Evolutionary conservation across 768 basidiomycete species (phyloP).

Genomic region (Lactarius sanguifluus): DNA sequence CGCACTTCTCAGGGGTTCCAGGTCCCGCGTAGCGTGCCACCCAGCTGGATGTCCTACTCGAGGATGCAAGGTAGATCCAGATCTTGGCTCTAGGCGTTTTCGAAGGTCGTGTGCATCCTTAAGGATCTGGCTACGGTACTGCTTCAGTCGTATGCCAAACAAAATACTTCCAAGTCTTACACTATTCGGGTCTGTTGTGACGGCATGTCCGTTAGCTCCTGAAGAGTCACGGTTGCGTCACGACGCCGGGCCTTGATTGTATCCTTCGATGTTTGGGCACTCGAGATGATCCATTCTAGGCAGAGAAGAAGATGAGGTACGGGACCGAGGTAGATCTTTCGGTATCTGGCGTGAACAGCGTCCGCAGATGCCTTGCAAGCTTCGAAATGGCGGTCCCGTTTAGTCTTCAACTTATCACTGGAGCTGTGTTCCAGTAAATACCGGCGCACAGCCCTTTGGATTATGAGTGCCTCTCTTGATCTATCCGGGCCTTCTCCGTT

Average conservation of each 20-base stretch:
- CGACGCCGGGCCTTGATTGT: constrained; percentile 2
- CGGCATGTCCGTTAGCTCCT: constrained; percentile 2
- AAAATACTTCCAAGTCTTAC: background rate
- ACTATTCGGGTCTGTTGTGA: background rate
- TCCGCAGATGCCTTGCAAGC: constrained; percentile 14
- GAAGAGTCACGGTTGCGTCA: constrained; percentile 5
- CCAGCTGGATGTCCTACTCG: background rate
- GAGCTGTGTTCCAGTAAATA: background rate
- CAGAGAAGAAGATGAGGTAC: constrained; percentile 24
- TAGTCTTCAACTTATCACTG: background rate
- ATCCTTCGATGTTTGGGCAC: background rate
- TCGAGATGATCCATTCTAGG: constrained; percentile 13
- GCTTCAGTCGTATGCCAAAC: background rate
- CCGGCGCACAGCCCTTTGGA: constrained; percentile 16
- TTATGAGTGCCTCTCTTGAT: background rate
- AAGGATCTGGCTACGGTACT: background rate
- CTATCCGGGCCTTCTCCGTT: constrained; percentile 11
- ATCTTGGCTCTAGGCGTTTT: constrained; percentile 1
- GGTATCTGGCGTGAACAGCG: constrained; percentile 6
- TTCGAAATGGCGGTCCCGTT: constrained; percentile 12
- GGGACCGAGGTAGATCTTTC: constrained; percentile 21
- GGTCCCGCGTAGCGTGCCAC: constrained; percentile 9
- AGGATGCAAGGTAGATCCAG: constrained; percentile 6
- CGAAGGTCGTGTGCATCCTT: constrained; percentile 3
- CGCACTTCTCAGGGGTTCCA: constrained; percentile 8